Percentiles rank a stretch among this genome's conserved stretches.
phyloP scores from a whole-genome alignment of 805 yeast genomes.

The Barnettozyma siamensis region DNA sequence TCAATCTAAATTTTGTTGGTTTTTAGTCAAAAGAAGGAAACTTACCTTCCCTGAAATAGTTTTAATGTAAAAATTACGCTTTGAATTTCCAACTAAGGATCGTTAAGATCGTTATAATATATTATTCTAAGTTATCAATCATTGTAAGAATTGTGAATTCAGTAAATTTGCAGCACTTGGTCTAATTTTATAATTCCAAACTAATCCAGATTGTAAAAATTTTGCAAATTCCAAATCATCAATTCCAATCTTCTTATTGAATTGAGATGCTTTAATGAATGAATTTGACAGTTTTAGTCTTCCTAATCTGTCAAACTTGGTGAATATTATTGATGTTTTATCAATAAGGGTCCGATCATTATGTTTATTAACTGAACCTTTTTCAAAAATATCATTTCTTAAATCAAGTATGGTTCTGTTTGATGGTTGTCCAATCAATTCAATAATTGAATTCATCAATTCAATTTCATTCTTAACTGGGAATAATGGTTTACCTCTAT shows the following conservation, averaged over 20 bases:
- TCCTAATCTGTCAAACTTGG: slow-evolving; percentile 28
- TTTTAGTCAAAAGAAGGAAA: too few relatives aligned
- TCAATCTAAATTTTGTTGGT: too few relatives aligned
- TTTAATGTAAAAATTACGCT: too few relatives aligned
- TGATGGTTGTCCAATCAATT: slow-evolving; percentile 81
- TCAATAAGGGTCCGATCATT: slow-evolving; percentile 15
- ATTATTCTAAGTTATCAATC: too few relatives aligned
- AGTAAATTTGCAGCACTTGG: slow-evolving; percentile 47
- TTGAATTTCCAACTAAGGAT: too few relatives aligned
- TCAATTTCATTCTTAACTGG: slow-evolving; percentile 82
- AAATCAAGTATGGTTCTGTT: slow-evolving; percentile 32
- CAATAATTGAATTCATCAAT: slow-evolving; percentile 65
- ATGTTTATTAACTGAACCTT: slow-evolving; percentile 31
- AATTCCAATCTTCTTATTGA: slow-evolving; percentile 10
- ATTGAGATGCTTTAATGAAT: slow-evolving; percentile 12
- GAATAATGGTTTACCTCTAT: slow-evolving; percentile 78
- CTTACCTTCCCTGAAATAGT: too few relatives aligned
- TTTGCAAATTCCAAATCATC: slow-evolving; percentile 20
- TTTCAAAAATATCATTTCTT: slow-evolving; percentile 31
- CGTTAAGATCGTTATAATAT: too few relatives aligned
- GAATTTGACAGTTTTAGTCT: slow-evolving; percentile 10
- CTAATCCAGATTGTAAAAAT: slow-evolving; percentile 27
- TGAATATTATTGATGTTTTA: slow-evolving; percentile 31
- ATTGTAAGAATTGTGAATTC: slow-evolving; percentile 20
- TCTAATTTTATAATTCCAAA: slow-evolving; percentile 47